A percentile compares a stretch with the other conserved stretches of the same genome.
Evolutionary conservation across 345 rosid genomes (phyloP).

Genomic region (Brassica incana): DNA sequence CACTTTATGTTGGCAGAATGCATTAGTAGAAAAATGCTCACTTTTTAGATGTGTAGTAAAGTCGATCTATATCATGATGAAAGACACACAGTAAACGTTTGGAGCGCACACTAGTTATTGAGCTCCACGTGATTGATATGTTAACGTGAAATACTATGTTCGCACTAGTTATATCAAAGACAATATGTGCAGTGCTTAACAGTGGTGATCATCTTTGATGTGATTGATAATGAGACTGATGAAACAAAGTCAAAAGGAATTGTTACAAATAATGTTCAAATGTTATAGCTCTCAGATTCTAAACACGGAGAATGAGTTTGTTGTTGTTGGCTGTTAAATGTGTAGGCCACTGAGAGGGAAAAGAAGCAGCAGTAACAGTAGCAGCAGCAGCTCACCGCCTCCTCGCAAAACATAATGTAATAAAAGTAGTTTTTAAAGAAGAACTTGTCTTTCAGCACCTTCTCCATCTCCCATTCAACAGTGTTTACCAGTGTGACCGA

Average conservation of each 20-base stretch:
- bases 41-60: not conserved
- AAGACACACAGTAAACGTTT: not conserved
- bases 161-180: not conserved
- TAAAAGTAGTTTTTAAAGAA: not conserved
- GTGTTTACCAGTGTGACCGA: slow-evolving; percentile 24
- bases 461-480: not conserved
- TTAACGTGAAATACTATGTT: not conserved
- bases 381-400: slow-evolving; percentile 85
- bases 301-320: not conserved
- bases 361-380: slow-evolving; percentile 81
- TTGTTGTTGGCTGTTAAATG: not conserved
- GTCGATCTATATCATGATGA: not conserved
- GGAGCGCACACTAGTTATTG: not conserved
- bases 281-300: not conserved
- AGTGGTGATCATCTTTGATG: not conserved
- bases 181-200: not conserved
- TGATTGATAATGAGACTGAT: not conserved
- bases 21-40: not conserved
- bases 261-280: not conserved
- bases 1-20: not conserved
- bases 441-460: not conserved
- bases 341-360: slow-evolving; percentile 85
- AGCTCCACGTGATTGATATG: not conserved
- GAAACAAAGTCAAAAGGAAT: not conserved
- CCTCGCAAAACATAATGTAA: slow-evolving; percentile 52